These are phyloP conservation scores for Teunomyces tritomae DNA, from an alignment of 805 yeast species.

Conservation along the genomic window DNA sequence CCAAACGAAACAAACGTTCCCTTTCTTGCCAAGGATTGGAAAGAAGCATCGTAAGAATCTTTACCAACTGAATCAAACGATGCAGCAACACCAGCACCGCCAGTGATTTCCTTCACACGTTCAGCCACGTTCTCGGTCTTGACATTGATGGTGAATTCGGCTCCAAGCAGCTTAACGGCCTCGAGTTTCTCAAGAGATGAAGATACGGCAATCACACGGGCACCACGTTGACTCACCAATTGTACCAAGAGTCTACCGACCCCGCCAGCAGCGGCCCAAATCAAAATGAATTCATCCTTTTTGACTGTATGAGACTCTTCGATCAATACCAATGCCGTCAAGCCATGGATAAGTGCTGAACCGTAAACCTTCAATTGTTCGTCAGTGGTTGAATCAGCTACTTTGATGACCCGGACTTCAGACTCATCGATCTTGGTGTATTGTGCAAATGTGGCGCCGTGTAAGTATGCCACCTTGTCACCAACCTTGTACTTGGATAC, in stretches of 20 bases:
- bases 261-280: constrained; percentile 97
- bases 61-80: constrained; percentile 77
- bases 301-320: constrained; percentile 65
- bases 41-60: constrained; percentile 65
- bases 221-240: constrained; percentile 61
- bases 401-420: constrained; percentile 38
- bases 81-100: constrained; percentile 65
- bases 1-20: constrained; percentile 81
- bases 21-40: constrained; percentile 59
- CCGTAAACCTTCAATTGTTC: constrained; percentile 55
- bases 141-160: constrained; percentile 64
- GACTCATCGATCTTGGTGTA: constrained; percentile 51
- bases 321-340: constrained; percentile 75
- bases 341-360: constrained; percentile 64
- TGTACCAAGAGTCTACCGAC: constrained; percentile 76
- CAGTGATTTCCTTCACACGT: constrained; percentile 57
- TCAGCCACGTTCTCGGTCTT: constrained; percentile 53
- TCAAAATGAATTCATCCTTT: constrained; percentile 67
- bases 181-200: constrained; percentile 71
- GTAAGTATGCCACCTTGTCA: constrained; percentile 63
- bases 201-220: constrained; percentile 80
- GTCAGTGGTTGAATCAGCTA: constrained; percentile 49
- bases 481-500: constrained; percentile 61
- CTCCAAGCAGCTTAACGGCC: constrained; percentile 70
- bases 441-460: constrained; percentile 63